Percentiles rank a stretch among this genome's conserved stretches.
phyloP scores from a whole-genome alignment of 768 basidiomycete genomes.

The Mycena galopus region DNA sequence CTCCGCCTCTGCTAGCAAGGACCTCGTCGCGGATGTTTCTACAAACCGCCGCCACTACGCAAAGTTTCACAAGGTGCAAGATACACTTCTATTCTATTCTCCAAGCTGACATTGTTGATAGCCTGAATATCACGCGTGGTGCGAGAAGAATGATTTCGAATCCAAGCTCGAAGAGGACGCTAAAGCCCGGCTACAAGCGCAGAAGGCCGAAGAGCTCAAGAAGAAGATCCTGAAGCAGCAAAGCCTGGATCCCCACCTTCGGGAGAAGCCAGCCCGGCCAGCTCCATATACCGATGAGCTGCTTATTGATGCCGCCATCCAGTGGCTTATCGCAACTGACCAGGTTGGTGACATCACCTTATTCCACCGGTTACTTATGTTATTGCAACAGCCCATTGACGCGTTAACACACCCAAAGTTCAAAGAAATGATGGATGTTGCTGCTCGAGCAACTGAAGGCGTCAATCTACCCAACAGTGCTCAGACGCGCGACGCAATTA shows the following conservation, averaged over 20 bases:
- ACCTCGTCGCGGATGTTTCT: conserved; percentile 12
- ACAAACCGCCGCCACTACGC: conserved; percentile 15
- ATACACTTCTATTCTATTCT: conserved; percentile 2
- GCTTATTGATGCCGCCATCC: conserved; percentile 43
- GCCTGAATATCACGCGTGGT: conserved; percentile 23
- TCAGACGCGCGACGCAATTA: conserved; percentile 38
- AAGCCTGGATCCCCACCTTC: conserved; percentile 22
- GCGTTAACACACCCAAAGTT: conserved; percentile 49
- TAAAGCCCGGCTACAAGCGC: conserved; percentile 2
- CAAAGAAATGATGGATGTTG: conserved; percentile 48
- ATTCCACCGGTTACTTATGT: conserved; percentile 5
- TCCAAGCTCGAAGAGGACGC: conserved; percentile 21
- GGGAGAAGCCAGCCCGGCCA: conserved; percentile 21
- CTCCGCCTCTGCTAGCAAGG: neutral
- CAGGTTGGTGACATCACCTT: conserved; percentile 43
- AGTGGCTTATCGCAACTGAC: conserved; percentile 53
- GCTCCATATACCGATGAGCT: conserved; percentile 21
- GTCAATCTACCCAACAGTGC: conserved; percentile 46
- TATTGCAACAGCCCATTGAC: conserved; percentile 36
- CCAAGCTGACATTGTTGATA: neutral
- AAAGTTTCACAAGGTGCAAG: conserved; percentile 15
- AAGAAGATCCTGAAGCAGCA: conserved; percentile 6
- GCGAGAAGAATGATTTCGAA: conserved; percentile 13
- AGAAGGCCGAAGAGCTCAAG: neutral
- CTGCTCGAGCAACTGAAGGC: conserved; percentile 47